A percentile compares a stretch with the other conserved stretches of the same genome.
Evolutionary conservation across 2,329 filamentous ascomycete species (phyloP).

Genomic region (Fragosphaeria purpurea): DNA sequence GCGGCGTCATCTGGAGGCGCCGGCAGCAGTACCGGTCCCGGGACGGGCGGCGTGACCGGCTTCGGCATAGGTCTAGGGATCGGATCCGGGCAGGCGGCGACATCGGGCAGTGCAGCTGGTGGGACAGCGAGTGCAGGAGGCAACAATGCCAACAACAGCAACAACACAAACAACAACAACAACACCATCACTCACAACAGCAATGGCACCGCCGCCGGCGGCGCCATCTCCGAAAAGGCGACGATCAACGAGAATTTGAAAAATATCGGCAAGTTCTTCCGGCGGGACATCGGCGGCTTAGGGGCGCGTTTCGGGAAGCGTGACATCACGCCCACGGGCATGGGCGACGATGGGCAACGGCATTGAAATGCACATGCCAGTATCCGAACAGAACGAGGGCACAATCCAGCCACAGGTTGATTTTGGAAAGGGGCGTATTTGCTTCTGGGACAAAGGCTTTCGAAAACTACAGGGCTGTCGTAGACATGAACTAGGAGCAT

Average conservation of each 20-base stretch:
- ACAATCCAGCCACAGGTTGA: too few relatives aligned
- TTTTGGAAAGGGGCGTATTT: too few relatives aligned
- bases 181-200: too few relatives aligned
- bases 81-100: background rate
- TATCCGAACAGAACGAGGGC: too few relatives aligned
- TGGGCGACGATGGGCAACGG: constrained; percentile 2
- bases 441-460: too few relatives aligned
- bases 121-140: constrained; percentile 3
- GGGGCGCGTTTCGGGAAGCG: constrained; percentile 62
- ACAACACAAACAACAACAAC: constrained; percentile 80
- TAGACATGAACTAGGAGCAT: too few relatives aligned
- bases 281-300: constrained; percentile 70
- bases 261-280: constrained; percentile 95
- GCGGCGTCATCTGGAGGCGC: constrained; percentile 18
- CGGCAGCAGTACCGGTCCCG: constrained; percentile 20
- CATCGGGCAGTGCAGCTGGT: background rate
- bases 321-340: constrained; percentile 29
- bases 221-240: constrained; percentile 39
- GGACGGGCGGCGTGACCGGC: constrained; percentile 18
- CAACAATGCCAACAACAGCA: constrained; percentile 29
- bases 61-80: constrained; percentile 3
- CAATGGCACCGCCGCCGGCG: background rate
- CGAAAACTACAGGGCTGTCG: too few relatives aligned
- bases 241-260: constrained; percentile 89
- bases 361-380: too few relatives aligned